Percentiles rank a stretch among this genome's conserved stretches.
Evolutionary conservation across 2,329 filamentous ascomycete species (phyloP).

Genomic region (Fusarium sp.): DNA sequence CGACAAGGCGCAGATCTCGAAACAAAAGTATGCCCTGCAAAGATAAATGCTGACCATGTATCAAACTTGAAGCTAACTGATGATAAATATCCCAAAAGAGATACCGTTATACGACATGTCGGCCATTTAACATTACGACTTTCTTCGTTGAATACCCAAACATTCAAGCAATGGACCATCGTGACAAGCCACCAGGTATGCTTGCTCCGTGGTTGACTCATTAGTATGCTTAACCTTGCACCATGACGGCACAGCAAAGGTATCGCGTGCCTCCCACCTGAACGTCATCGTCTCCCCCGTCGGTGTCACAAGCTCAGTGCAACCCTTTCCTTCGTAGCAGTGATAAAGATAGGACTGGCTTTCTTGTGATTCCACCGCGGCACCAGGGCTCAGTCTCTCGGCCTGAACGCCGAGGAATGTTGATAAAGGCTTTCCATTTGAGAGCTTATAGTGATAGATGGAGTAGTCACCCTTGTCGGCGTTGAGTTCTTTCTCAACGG

Average conservation of each 20-base stretch:
- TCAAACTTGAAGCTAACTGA: background rate
- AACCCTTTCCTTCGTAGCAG: constrained; percentile 57
- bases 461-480: constrained; percentile 37
- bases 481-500: constrained; percentile 52
- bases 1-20: background rate
- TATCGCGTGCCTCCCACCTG: constrained; percentile 58
- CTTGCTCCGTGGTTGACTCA: constrained; percentile 36
- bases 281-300: constrained; percentile 46
- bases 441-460: constrained; percentile 48
- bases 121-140: background rate
- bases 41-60: accelerated
- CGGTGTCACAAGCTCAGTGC: constrained; percentile 49
- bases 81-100: background rate
- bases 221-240: constrained; percentile 56
- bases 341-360: constrained; percentile 62
- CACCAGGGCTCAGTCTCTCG: constrained; percentile 53
- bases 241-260: constrained; percentile 63
- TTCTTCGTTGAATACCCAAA: constrained; percentile 10
- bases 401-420: constrained; percentile 58
- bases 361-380: constrained; percentile 51
- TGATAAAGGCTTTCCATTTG: constrained; percentile 47
- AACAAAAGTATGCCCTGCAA: background rate
- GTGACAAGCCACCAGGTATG: constrained; percentile 47
- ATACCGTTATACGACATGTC: accelerated
- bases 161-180: constrained; percentile 47